These are phyloP conservation scores for Symbiodinium pilosum DNA, from an alignment of 73 alveolate species.

Conservation along the genomic window DNA sequence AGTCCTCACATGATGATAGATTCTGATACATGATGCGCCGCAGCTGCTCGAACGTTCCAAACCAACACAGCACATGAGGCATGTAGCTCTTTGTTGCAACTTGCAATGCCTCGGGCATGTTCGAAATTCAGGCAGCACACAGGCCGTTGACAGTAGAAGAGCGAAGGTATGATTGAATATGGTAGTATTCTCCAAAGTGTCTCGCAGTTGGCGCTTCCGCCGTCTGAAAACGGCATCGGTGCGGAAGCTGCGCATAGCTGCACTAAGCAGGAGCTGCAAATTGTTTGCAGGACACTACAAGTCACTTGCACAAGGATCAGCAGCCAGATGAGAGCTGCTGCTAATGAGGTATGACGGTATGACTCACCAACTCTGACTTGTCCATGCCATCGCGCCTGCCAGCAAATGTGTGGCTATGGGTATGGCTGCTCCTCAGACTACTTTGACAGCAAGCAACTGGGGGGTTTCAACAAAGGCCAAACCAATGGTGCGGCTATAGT, in stretches of 20 bases:
- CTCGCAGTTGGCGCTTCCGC: neutral
- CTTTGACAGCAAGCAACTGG: neutral
- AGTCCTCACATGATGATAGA: neutral
- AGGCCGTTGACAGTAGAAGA: neutral
- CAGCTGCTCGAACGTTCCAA: too few species aligned
- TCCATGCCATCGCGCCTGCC: conserved; percentile 7
- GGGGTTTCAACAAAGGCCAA: neutral
- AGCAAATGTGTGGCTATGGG: neutral
- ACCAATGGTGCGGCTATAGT: neutral
- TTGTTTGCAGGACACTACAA: neutral
- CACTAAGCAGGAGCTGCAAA: neutral
- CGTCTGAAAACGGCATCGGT: neutral
- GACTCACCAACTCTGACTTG: conserved; percentile 12
- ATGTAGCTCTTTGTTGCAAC: too few species aligned
- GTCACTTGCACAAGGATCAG: too few species aligned
- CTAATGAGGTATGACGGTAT: too few species aligned
- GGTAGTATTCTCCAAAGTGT: neutral
- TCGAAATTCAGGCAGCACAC: neutral
- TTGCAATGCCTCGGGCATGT: neutral
- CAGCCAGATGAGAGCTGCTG: too few species aligned
- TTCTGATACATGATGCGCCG: neutral
- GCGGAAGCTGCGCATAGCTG: neutral
- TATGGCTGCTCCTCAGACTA: neutral
- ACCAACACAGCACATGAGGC: neutral
- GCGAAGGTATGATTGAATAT: neutral